phyloP scores from a whole-genome alignment of 2,329 filamentous ascomycete genomes.

The Trichoderma atroviride region DNA sequence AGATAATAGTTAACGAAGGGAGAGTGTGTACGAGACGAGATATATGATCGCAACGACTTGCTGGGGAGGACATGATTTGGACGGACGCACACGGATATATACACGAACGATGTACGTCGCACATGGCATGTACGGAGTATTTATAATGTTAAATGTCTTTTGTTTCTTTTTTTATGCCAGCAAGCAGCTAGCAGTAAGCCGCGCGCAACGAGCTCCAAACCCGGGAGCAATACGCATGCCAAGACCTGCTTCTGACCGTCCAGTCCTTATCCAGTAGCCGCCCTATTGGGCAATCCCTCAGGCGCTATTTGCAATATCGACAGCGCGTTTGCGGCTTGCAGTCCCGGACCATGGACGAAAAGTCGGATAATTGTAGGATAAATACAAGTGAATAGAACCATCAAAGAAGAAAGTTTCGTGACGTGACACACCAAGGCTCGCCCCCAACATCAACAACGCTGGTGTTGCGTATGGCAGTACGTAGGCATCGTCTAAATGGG shows the following conservation, averaged over 20 bases:
- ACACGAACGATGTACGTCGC: background rate
- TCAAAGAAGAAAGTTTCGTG: too few species aligned
- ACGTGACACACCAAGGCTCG: background rate
- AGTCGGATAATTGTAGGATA: too few species aligned
- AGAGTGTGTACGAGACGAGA: background rate
- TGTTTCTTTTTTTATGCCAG: background rate
- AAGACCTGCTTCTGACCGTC: background rate
- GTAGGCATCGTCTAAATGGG: slow-evolving; percentile 22
- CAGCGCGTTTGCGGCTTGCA: background rate
- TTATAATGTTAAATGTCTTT: background rate
- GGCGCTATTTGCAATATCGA: background rate
- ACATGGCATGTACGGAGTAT: background rate
- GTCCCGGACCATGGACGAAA: too few species aligned
- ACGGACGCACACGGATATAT: background rate
- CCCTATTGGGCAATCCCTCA: background rate
- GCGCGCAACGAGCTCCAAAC: background rate
- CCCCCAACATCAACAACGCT: background rate
- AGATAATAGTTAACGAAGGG: background rate
- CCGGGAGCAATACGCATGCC: background rate
- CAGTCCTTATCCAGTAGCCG: too few species aligned
- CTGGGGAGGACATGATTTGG: background rate
- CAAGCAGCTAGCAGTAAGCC: background rate
- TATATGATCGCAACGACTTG: background rate
- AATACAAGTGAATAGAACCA: too few species aligned
- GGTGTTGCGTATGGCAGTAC: slow-evolving; percentile 25